Base-by-base conservation (phyloP, 352 stramenopile species). In the Phytophthora hibernalis region DNA sequence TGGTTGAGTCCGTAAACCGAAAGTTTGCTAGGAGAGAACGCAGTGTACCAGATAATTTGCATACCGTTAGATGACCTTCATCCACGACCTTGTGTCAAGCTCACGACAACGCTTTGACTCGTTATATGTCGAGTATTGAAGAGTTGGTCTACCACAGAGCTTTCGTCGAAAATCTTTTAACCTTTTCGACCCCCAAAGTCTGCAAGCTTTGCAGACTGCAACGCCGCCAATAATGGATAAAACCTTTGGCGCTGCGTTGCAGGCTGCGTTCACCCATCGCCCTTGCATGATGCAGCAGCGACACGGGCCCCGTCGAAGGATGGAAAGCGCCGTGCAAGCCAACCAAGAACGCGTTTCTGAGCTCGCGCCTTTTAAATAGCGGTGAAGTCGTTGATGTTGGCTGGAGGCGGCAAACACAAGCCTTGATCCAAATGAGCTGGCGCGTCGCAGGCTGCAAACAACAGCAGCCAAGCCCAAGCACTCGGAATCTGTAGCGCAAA, bases 31-130 rank as follows among this genome's bases (percentile, higher is more conserved):
- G 11, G 26, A 57, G 43, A 56, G 15, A 52, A 11, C 20, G 43
- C 40, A 20, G n/a, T 68, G 57, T 72, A 68, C 15, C 37, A 30
- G 37, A 64, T 68, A 65, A 54, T 44, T 54, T 21, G 47, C 49
- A 72, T 63, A 71, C 49, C 53, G n/a, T 65, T 66, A 66, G 56
- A 69, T 58, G 26, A 58, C 53, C 18, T 54, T 48, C 26, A 5
- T 49, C 48, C 15, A 22, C 5, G 2, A n/a, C 15, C 33, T 40
- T 5, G 10, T 8, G 11, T 5, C 11, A 40, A 2, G 12, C 3
- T 10, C 15, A 40, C 33, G 33, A 16, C 33, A 44, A 21, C 18
- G 15, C 12, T 40, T 40, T 40, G 33, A 40, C 33, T n/a, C n/a
- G n/a, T n/a, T n/a, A n/a, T n/a, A n/a, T n/a, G n/a, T n/a, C n/a